Conservation (phyloP, 1,284 basidiomycete species). For the Fomitopsis schrenkii region DNA sequence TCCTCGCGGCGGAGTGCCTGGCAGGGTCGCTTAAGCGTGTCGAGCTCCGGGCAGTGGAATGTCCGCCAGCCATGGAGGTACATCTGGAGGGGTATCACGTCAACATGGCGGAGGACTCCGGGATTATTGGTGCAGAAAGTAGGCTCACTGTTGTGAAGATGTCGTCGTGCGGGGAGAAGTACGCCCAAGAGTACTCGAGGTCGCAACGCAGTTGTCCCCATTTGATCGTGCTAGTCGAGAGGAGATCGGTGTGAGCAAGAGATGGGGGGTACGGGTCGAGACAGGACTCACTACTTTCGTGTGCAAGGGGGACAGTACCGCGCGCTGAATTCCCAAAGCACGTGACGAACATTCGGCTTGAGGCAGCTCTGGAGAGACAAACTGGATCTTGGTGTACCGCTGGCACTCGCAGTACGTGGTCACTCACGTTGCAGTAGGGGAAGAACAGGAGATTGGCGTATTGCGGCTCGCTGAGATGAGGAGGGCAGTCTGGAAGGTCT, state of each 20-base stretch:
- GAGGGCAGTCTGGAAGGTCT: constrained; percentile 25
- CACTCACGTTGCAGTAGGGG: constrained; percentile 10
- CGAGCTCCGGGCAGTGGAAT: not conserved
- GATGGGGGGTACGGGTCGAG: no score
- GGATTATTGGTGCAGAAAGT: no score
- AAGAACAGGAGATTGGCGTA: constrained; percentile 26
- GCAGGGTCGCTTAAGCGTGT: not conserved
- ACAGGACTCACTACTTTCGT: not conserved
- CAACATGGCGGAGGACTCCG: not conserved
- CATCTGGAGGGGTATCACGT: no score
- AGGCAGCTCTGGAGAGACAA: not conserved
- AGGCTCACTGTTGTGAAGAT: not conserved
- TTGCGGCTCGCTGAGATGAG: constrained; percentile 29
- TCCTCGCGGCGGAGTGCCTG: not conserved
- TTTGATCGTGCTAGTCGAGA: no score
- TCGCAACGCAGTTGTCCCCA: not conserved
- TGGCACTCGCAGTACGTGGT: not conserved
- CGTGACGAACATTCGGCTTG: not conserved
- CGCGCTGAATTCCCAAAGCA: not conserved
- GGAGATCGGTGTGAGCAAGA: no score
- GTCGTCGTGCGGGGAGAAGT: not conserved
- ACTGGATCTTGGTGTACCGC: no score
- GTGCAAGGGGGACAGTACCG: not conserved
- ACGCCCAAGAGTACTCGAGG: not conserved
- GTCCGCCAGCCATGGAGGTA: no score